Evolutionary conservation across 192 early-diverging fungal genomes (phyloP).

Genomic region (Ramicandelaber brevisporus): DNA sequence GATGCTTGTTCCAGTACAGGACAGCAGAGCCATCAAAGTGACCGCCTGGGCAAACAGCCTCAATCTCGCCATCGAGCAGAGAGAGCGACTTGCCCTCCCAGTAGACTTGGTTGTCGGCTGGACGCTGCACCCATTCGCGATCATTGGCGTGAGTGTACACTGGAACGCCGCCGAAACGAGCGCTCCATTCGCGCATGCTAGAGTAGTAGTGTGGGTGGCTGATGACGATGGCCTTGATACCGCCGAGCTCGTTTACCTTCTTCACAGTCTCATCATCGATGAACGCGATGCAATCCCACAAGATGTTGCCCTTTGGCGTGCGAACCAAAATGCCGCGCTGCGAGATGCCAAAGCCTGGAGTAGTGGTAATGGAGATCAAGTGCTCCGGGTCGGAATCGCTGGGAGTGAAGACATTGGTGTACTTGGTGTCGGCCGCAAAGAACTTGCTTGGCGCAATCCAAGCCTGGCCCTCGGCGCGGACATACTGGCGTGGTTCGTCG

Average conservation of each 20-base stretch:
- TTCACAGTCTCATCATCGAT: slow-evolving; percentile 7
- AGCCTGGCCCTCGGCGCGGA: no score
- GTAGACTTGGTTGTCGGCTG: slow-evolving; percentile 5
- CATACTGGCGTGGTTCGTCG: no score
- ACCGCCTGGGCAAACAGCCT: slow-evolving; percentile 6
- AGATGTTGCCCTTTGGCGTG: slow-evolving; percentile 6
- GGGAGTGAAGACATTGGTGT: slow-evolving; percentile 7
- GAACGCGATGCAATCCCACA: slow-evolving; percentile 11
- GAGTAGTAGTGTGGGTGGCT: slow-evolving; percentile 10
- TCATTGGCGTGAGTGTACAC: slow-evolving; percentile 6
- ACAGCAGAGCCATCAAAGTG: slow-evolving; percentile 9
- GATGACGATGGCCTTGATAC: slow-evolving; percentile 8
- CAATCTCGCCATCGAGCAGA: slow-evolving; percentile 7
- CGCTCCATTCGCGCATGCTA: slow-evolving; percentile 7
- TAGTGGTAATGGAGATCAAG: slow-evolving; percentile 6
- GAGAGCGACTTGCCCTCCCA: slow-evolving; percentile 7
- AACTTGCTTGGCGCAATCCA: no score
- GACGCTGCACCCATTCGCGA: slow-evolving; percentile 8
- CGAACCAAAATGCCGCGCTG: slow-evolving; percentile 6
- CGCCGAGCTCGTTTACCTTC: slow-evolving; percentile 4
- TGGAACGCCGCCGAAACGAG: slow-evolving; percentile 6
- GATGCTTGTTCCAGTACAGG: slow-evolving; percentile 9
- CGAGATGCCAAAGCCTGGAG: slow-evolving; percentile 5
- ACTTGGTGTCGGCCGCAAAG: no score
- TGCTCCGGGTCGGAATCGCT: slow-evolving; percentile 3